These are phyloP conservation scores for Stylosanthes scabra DNA, from an alignment of 331 rosid species.

Conservation along the genomic window DNA sequence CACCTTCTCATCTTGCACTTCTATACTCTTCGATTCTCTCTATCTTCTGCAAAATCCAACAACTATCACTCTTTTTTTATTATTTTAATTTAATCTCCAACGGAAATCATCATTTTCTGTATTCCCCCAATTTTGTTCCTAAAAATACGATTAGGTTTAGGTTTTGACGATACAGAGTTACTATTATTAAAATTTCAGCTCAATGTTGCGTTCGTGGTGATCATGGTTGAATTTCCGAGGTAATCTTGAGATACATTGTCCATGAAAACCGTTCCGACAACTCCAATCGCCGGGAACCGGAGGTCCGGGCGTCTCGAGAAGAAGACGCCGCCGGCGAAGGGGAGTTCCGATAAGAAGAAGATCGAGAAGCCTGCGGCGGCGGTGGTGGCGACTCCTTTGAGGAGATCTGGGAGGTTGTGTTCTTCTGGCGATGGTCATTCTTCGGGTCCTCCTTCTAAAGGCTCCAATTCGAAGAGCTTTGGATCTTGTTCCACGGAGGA, in stretches of 20 bases:
- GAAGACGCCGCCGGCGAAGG: constrained; percentile 23
- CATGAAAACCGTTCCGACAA: constrained; percentile 41
- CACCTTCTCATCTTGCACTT: too few species aligned
- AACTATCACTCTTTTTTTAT: neutral
- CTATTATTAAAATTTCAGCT: neutral
- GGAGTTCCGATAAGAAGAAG: constrained; percentile 34
- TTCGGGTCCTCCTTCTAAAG: constrained; percentile 45
- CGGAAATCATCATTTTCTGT: neutral
- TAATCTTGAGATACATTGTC: constrained; percentile 55
- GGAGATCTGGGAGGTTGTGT: constrained; percentile 66
- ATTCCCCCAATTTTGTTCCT: neutral
- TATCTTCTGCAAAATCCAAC: neutral
- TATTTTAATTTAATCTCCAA: neutral
- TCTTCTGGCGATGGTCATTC: neutral
- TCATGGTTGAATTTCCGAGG: constrained; percentile 26
- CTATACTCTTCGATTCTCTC: too few species aligned
- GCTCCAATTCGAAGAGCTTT: constrained; percentile 41
- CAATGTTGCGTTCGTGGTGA: neutral
- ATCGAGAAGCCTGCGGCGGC: constrained; percentile 42
- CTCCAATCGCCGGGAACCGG: constrained; percentile 35
- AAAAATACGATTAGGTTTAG: neutral
- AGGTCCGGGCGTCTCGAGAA: constrained; percentile 58
- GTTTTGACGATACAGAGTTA: neutral
- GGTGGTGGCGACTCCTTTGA: constrained; percentile 49
- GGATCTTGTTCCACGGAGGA: constrained; percentile 2